Percentiles rank a stretch among this genome's conserved stretches.
phyloP scores from a whole-genome alignment of 2,329 filamentous ascomycete genomes.

The Ustilaginoidea virens region DNA sequence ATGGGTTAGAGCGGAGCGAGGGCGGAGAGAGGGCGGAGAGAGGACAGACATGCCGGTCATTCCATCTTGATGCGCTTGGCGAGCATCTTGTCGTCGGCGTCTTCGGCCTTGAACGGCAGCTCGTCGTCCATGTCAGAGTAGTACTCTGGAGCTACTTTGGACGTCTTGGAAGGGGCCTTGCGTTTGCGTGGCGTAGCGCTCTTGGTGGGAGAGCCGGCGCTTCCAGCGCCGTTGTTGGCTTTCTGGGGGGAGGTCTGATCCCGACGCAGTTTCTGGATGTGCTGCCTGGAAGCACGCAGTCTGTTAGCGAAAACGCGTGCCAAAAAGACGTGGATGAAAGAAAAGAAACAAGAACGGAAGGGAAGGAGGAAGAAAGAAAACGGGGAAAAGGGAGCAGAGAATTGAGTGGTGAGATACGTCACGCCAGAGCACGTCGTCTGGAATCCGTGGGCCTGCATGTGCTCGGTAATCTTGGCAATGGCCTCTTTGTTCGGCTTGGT shows the following conservation, averaged over 20 bases:
- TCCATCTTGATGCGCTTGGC: conserved; percentile 10
- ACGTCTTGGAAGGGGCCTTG: conserved; percentile 12
- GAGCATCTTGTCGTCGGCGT: not conserved
- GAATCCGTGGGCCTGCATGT: conserved; percentile 20
- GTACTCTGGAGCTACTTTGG: conserved; percentile 7
- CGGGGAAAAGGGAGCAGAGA: not conserved
- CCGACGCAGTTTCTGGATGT: conserved; percentile 28
- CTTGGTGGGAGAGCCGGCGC: conserved; percentile 6
- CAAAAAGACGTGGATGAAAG: not conserved
- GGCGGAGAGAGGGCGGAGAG: no score
- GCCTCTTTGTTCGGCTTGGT: conserved; percentile 18
- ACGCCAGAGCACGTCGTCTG: conserved; percentile 23
- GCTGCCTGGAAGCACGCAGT: conserved; percentile 23
- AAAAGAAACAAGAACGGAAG: not conserved
- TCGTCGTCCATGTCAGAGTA: conserved; percentile 6
- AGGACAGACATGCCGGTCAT: no score
- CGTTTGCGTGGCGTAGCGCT: conserved; percentile 16
- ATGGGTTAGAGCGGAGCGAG: no score
- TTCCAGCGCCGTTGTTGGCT: conserved; percentile 3
- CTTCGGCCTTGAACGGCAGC: not conserved
- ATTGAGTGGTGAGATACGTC: conserved; percentile 16
- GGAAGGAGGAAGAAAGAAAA: not conserved
- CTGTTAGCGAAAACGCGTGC: not conserved
- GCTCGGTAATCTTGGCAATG: conserved; percentile 16
- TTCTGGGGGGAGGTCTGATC: conserved; percentile 13